These are phyloP conservation scores for Candida frijolesensis DNA, from an alignment of 1,139 yeast genomes.

Conservation along the genomic window DNA sequence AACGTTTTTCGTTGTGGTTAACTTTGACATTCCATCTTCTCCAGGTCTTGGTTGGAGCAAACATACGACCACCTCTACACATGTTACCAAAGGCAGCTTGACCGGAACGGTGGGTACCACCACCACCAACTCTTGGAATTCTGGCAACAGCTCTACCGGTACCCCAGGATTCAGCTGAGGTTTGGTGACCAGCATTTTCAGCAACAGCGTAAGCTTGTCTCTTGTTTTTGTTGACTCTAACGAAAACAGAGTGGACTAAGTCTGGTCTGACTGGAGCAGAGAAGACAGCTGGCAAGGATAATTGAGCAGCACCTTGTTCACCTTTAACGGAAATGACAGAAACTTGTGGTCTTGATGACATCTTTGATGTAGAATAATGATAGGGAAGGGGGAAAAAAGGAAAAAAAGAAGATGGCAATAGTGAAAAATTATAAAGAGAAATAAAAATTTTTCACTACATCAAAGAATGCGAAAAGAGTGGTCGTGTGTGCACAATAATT, in stretches of 20 bases:
- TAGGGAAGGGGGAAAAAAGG: conserved; percentile 26
- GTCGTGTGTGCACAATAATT: conserved; percentile 6
- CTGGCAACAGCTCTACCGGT: conserved; percentile 99
- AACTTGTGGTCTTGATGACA: conserved; percentile 95
- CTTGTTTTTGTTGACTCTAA: conserved; percentile 99
- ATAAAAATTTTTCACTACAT: conserved; percentile 12
- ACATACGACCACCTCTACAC: conserved; percentile 99
- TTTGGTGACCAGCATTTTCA: conserved; percentile 99
- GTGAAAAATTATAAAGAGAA: conserved; percentile 15
- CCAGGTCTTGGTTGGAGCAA: conserved; percentile 99
- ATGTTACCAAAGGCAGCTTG: conserved; percentile 99
- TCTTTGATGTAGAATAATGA: conserved; percentile 33
- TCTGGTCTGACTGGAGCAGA: conserved; percentile 99
- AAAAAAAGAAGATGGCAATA: conserved; percentile 18
- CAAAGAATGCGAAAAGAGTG: background rate
- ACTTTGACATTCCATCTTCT: conserved; percentile 99
- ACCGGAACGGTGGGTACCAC: conserved; percentile 99
- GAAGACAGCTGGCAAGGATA: conserved; percentile 98
- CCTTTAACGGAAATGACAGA: conserved; percentile 90
- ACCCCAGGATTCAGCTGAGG: conserved; percentile 99
- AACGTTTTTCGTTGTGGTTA: conserved; percentile 99
- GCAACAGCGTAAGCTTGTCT: conserved; percentile 99
- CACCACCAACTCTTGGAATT: conserved; percentile 99
- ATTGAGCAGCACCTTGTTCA: conserved; percentile 79
- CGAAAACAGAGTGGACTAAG: conserved; percentile 97